phyloP scores from a whole-genome alignment of 176 grass and related monocot genomes.

The Bromus sterilis region DNA sequence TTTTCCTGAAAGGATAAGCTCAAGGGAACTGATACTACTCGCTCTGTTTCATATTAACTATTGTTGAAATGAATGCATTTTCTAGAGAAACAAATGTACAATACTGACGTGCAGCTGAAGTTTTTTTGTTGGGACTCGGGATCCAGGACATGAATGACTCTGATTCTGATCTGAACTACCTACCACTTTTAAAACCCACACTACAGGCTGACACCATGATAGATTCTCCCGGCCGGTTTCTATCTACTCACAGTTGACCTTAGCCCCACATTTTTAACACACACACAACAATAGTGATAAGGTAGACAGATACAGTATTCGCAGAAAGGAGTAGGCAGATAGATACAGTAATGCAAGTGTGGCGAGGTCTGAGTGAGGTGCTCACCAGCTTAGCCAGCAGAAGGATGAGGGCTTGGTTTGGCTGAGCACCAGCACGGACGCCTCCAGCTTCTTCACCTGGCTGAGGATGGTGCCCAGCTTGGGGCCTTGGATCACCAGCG shows the following conservation, averaged over 20 bases:
- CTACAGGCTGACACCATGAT: conserved; percentile 8
- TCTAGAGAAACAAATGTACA: background rate
- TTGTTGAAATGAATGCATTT: too few species aligned
- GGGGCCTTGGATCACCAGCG: conserved; percentile 69
- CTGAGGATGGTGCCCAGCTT: conserved; percentile 63
- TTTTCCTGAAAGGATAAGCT: conserved; percentile 4
- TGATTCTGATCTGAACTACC: too few species aligned
- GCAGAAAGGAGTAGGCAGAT: background rate
- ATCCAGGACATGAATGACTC: conserved; percentile 3
- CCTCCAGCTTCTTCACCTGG: conserved; percentile 85
- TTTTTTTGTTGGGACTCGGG: background rate
- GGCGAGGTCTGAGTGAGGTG: background rate
- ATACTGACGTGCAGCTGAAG: background rate
- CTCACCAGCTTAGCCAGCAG: conserved; percentile 57
- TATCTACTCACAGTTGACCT: conserved; percentile 28
- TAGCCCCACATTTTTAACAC: conserved; percentile 11
- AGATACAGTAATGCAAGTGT: background rate
- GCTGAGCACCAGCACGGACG: conserved; percentile 67
- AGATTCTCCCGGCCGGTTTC: conserved; percentile 4
- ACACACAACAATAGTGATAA: background rate
- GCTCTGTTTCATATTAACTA: too few species aligned
- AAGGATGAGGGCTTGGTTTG: conserved; percentile 49
- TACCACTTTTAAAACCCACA: background rate
- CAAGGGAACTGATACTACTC: background rate
- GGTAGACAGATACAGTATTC: background rate